Conservation (phyloP, 2,329 filamentous ascomycete genomes). For the Diplodia scrobiculata region DNA sequence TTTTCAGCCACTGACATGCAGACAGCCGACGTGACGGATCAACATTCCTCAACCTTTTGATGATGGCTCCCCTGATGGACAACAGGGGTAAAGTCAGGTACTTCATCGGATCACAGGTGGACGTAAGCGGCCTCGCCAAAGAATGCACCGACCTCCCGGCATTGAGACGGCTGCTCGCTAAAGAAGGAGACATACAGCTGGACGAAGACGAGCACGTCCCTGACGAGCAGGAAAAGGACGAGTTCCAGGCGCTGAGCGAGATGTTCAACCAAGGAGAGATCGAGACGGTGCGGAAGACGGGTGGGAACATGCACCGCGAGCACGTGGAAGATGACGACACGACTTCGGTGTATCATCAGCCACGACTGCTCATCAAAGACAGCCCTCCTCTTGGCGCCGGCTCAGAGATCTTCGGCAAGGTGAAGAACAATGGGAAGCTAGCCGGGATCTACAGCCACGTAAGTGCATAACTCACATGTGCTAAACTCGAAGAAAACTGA, state of each 20-base stretch:
- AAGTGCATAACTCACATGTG: conserved; percentile 37
- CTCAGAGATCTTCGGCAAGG: conserved; percentile 33
- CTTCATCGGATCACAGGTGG: conserved; percentile 72
- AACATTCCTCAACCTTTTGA: conserved; percentile 75
- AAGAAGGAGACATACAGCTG: conserved; percentile 36
- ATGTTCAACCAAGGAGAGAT: conserved; percentile 71
- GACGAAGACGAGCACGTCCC: not conserved
- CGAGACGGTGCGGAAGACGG: conserved; percentile 63
- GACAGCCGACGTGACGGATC: conserved; percentile 70
- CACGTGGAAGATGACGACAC: conserved; percentile 36
- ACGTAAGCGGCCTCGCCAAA: conserved; percentile 68
- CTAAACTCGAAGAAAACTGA: not conserved
- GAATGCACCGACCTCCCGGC: conserved; percentile 67
- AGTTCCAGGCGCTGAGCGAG: conserved; percentile 67
- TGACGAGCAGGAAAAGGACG: conserved; percentile 54
- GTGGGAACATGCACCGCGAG: conserved; percentile 65
- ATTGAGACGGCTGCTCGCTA: conserved; percentile 54
- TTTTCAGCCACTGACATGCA: not conserved
- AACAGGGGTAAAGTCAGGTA: conserved; percentile 68
- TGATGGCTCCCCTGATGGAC: conserved; percentile 71
- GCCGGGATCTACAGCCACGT: conserved; percentile 58
- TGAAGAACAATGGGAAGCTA: conserved; percentile 45
- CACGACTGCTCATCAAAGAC: conserved; percentile 55
- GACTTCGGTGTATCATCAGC: conserved; percentile 41
- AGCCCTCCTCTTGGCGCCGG: conserved; percentile 32